Base-by-base conservation (phyloP, 2,329 filamentous ascomycete species). In the Beauveria caledonica region DNA sequence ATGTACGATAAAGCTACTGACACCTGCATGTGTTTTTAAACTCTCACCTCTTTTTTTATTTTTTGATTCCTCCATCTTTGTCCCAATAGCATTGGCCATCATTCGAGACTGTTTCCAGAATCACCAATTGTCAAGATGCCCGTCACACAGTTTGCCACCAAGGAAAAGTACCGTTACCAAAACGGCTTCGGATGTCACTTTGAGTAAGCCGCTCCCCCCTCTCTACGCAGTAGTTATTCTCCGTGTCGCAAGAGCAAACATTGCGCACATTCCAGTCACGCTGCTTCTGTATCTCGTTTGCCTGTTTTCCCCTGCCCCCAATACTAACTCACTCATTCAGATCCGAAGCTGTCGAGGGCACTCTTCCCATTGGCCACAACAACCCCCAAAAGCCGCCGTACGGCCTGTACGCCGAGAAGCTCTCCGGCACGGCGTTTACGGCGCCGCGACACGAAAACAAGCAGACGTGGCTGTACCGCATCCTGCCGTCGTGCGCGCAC, bases 361-460 rank as follows among this genome's bases (percentile, higher is more conserved):
- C 90, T 5, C 78, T 93, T 5, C 90, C 91, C 9, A 70, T 90
- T 62, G 90, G 82, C 54, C 82, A 86, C 46, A 96, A 95, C 77
- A 90, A 88, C 3, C 91, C 91, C 0, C 90, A 95, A 71, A 90
- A 91, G 69, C 86, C 86, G 0, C 81, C 89, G 0, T 84, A 86
- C 65, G 90, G 90, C 0, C 84, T 96, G 29, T 94, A 94, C 74
- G 85, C 90, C 29, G 91, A 96, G 75, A 88, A 89, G 76, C 79
- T 90, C 48, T 89, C 86, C 0, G 87, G 87, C 8, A 88, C 86
- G 1, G 79, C 87, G 33, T 90, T 90, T 70, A 89, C 86, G 4
- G 85, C 86, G 1, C 86, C 87, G 0, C 78, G 88, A 29, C 78
- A 83, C 69, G 81, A 87, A 61, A 90, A 88, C 73, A 83, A 84